Evolutionary conservation across 2,329 filamentous ascomycete species (phyloP), one percentile per base, ranked within the genome.

Genomic region (Trichothecium sympodiale): DNA sequence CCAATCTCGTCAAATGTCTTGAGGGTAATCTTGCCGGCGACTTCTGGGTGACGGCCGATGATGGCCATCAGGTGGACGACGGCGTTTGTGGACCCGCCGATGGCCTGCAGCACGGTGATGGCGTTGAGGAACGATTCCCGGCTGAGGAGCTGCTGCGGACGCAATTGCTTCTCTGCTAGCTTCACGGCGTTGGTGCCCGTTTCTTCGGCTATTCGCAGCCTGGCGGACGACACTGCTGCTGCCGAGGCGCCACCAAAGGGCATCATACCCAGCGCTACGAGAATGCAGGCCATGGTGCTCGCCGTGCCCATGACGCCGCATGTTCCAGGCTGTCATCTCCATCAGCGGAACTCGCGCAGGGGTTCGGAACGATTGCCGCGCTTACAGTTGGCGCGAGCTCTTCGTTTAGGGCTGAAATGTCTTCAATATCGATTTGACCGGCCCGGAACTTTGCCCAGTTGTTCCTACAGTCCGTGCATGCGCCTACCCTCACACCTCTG

Each of bases 261-360:
- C 39, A 83, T 81, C 45, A 93, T 66, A n/a, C 86, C 86, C 47
- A 94, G 77, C 1, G 77, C 84, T 41, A 86, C 84, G 16, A 88
- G 81, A 13, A 85, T 74, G 5, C 83, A 88, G 1, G 84, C 83
- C 83, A 94, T 89, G 2, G 85, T 93, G 50, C 86, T 89, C 6
- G 86, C 86, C 0, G 86, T 94, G 43, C 85, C 91, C 86, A 94
- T 94, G 14, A 88, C 86, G 32, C 85, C 85, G 44, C 86, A 94
- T 1, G 84, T 87, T 20, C 86, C 86, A 2, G 77, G 74, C 64
- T 68, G 34, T 29, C 3, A 15, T 8, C 31, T 27, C 10, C 1
- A 16, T 5, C 4, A 30, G 10, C 16, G 13, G 23, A 6, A 6
- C 6, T 25, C 10, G 20, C n/a, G n/a, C n/a, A n/a, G n/a, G n/a